phyloP scores from a whole-genome alignment of 371 early-diverging fungal genomes.

The Rhizomucor pusillus region DNA sequence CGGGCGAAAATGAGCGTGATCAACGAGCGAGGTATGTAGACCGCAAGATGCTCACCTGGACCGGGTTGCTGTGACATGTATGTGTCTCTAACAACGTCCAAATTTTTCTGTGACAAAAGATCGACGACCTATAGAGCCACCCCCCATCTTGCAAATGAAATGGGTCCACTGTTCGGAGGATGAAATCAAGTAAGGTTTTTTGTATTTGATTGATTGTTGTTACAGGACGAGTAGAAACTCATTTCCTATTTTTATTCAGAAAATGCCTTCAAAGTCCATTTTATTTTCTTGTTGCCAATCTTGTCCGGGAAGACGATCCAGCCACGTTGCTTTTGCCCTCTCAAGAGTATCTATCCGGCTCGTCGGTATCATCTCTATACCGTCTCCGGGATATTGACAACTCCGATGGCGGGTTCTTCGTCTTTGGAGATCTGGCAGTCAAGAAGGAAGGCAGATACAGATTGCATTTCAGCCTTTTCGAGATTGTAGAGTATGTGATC shows the following conservation, averaged over 20 bases:
- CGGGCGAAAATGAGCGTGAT: slow-evolving; percentile 32
- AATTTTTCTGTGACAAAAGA: slow-evolving; percentile 52
- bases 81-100: too few species aligned
- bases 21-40: slow-evolving; percentile 37
- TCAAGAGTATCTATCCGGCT: slow-evolving; percentile 37
- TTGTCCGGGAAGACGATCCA: slow-evolving; percentile 23
- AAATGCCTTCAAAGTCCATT: slow-evolving; percentile 51
- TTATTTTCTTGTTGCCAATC: slow-evolving; percentile 40
- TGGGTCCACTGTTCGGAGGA: slow-evolving; percentile 31
- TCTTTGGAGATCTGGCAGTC: slow-evolving; percentile 92
- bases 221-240: background rate
- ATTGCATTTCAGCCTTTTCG: slow-evolving; percentile 86
- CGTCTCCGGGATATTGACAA: slow-evolving; percentile 45
- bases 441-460: slow-evolving; percentile 85
- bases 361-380: slow-evolving; percentile 45
- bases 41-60: too few species aligned
- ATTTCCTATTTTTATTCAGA: slow-evolving; percentile 23
- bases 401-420: slow-evolving; percentile 89
- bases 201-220: too few species aligned
- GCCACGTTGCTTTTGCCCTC: slow-evolving; percentile 14
- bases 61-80: too few species aligned
- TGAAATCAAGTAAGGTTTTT: slow-evolving; percentile 33
- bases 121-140: slow-evolving; percentile 46
- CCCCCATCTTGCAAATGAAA: slow-evolving; percentile 42
- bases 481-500: slow-evolving; percentile 66